Base-by-base conservation (phyloP, 805 yeast species). In the Ogataea paradorogensis region DNA sequence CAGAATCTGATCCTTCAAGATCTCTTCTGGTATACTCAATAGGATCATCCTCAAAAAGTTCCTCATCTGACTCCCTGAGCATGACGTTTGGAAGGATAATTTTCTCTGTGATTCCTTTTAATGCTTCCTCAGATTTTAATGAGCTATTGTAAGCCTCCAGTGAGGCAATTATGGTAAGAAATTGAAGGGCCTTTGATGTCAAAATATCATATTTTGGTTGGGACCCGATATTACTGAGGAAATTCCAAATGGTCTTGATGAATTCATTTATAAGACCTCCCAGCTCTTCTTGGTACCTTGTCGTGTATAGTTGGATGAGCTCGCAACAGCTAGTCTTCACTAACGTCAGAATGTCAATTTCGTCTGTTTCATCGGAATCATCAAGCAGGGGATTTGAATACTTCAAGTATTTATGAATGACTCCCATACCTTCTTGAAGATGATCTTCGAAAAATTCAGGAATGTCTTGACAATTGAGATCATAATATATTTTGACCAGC, bases 371-470 rank as follows among this genome's bases (percentile, higher is more conserved):
- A 35, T 73, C 75, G 9, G 73, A 73, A 35, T 78, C 78, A 14
- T 70, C 78, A 5, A 84, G 61, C 35, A 80, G 47, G 0, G 74
- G 67, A 42, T 80, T 80, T 11, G 68, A 57, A 56, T 80, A 87
- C 28, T 72, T 65, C 42, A 93, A 69, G 59, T 90, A 91, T 63
- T 84, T 85, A 59, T 88, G 95, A 51, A 90, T 70, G 21, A 90
- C 75, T 5, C 71, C 70, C 93, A 95, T 86, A 38, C 95, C 89
- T 13, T 65, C 67, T 28, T 72, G 67, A 62, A 93, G 66, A 59
- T 93, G 76, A 64, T 93, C 98, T 65, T 95, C 99, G 59, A 93
- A 93, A 58, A 91, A 93, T 63, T 90, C 99, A 1, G 99, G 99
- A 38, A 93, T 83, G 64, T 93, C 99, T 66, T 95, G 99, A 64